Evolutionary conservation across 1,284 basidiomycete species (phyloP).

Genomic region (Bjerkandera adusta): DNA sequence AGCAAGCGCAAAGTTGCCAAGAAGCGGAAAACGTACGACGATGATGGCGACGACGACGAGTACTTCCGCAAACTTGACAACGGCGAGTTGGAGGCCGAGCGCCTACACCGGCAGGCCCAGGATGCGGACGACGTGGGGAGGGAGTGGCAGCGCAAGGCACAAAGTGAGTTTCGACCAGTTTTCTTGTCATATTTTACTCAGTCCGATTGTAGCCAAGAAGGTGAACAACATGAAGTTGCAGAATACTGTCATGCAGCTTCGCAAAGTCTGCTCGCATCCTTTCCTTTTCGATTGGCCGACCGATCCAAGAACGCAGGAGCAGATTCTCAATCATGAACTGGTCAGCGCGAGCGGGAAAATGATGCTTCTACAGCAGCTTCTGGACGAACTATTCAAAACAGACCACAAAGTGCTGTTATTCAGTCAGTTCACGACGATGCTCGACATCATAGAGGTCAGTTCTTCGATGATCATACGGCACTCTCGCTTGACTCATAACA

Average conservation of each 20-base stretch:
- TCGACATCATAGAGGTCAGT: slow-evolving; percentile 86
- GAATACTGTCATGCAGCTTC: slow-evolving; percentile 93
- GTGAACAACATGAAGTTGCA: slow-evolving; percentile 92
- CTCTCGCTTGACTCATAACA: slow-evolving; percentile 1
- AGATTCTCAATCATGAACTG: slow-evolving; percentile 71
- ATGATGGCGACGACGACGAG: slow-evolving; percentile 65
- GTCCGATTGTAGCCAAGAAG: slow-evolving; percentile 55
- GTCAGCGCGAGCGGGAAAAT: slow-evolving; percentile 93
- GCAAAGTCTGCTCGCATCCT: slow-evolving; percentile 93
- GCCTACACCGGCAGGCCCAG: slow-evolving; percentile 30
- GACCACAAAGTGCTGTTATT: slow-evolving; percentile 93
- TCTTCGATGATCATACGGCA: slow-evolving; percentile 2
- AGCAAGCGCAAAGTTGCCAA: slow-evolving; percentile 27
- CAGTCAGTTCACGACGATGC: slow-evolving; percentile 94
- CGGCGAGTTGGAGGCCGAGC: slow-evolving; percentile 31
- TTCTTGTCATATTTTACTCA: background rate
- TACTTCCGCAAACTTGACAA: slow-evolving; percentile 67
- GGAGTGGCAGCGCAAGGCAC: slow-evolving; percentile 58
- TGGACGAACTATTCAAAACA: slow-evolving; percentile 80
- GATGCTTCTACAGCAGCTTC: slow-evolving; percentile 88
- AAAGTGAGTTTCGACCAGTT: slow-evolving; percentile 50
- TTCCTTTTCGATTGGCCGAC: slow-evolving; percentile 90
- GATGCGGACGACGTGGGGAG: slow-evolving; percentile 42
- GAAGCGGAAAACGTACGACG: slow-evolving; percentile 38
- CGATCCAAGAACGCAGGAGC: slow-evolving; percentile 59